phyloP scores from a whole-genome alignment of 495 filamentous ascomycete species.

The Hypoxylon intermedium region DNA sequence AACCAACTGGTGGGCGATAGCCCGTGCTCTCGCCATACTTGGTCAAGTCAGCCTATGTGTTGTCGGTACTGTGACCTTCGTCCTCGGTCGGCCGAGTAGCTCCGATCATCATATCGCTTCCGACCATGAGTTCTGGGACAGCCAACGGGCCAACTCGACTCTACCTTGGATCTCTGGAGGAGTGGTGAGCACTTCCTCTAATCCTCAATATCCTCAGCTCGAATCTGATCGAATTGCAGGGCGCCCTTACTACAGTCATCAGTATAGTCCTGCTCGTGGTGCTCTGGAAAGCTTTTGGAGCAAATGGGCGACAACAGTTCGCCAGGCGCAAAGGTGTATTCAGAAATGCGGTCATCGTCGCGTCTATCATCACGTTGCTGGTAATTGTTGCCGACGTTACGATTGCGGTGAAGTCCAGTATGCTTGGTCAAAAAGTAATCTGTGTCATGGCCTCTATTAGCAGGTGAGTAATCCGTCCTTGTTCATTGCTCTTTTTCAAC shows the following conservation, averaged over 20 bases:
- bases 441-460: constrained; percentile 1
- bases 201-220: background rate
- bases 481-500: background rate
- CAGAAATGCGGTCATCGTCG: constrained; percentile 7
- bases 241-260: constrained; percentile 6
- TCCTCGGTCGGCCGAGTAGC: background rate
- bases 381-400: constrained; percentile 8
- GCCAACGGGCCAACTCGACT: background rate
- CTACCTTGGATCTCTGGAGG: constrained; percentile 13
- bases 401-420: constrained; percentile 2
- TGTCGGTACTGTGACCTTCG: constrained; percentile 1
- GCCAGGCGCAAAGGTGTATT: background rate
- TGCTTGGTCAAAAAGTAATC: background rate
- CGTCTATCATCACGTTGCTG: background rate
- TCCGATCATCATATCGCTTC: constrained; percentile 2
- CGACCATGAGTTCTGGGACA: constrained; percentile 4
- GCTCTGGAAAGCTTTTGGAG: constrained; percentile 5
- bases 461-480: constrained; percentile 10
- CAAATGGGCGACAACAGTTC: background rate
- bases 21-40: constrained; percentile 12
- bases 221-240: constrained; percentile 14
- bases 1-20: constrained; percentile 13
- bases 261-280: constrained; percentile 11
- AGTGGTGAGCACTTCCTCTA: constrained; percentile 10
- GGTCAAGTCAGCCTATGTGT: constrained; percentile 14